Base-by-base conservation (phyloP, 495 filamentous ascomycete species). In the Entonaema liquescens region DNA sequence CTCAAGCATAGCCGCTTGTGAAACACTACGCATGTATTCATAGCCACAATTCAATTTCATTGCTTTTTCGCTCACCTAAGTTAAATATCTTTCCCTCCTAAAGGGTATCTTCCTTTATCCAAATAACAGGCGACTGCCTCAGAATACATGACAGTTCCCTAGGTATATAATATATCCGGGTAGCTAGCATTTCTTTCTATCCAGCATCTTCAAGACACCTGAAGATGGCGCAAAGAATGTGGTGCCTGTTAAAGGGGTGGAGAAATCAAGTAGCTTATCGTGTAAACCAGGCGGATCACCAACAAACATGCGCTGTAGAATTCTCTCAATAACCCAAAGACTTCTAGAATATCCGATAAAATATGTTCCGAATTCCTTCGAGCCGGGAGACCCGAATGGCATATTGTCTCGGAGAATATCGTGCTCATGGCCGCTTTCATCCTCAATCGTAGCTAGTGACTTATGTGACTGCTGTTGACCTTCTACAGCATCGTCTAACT, bases 351-450 rank as follows among this genome's bases (percentile, higher is more conserved):
- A 89, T 5, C 85, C 86, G 65, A 88, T 88, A 53, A 89, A 88
- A 71, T 88, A 89, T 1, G 86, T 89, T 15, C 86, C 86, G 61
- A 86, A 88, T 74, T 88, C 79, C 1, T 79, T 82, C 0, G 79
- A 75, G 0, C 83, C 84, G 0, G 85, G 86, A 3, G 82, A 83
- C 0, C 86, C 86, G 70, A 88, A 89, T 0, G 86, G 86, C 86
- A 89, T 89, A 68, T 89, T 89, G 59, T 89, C 86, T 0, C 86
- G 81, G 1, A 89, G 77, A 36, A 89, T 85, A 28, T 81, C 80
- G 70, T 85, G 74, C 75, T 87, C 86, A 11, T 79, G 68, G 0
- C 85, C 86, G 61, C 82, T 60, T 28, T 84, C 82, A 61, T 86
- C 84, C 58, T 84, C 83, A 21, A 89, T 83, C 6, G 85, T 88